These are phyloP conservation scores for Trametes maxima DNA, from an alignment of 768 basidiomycete species.

Conservation along the genomic window DNA sequence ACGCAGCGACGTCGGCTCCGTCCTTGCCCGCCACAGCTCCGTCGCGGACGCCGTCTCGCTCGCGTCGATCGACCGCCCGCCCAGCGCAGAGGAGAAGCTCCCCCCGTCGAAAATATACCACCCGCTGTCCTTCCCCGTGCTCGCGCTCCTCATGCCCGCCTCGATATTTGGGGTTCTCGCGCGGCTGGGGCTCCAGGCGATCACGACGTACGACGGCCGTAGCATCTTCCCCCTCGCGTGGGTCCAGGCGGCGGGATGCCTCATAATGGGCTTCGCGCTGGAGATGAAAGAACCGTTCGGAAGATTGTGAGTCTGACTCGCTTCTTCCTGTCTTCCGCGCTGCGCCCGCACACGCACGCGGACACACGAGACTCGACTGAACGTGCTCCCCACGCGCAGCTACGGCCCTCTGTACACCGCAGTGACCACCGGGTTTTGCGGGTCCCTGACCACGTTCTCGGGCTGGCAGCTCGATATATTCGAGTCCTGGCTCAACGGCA, in stretches of 20 bases:
- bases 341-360: slow-evolving; percentile 10
- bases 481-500: slow-evolving; percentile 77
- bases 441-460: slow-evolving; percentile 95
- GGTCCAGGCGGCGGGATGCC: slow-evolving; percentile 84
- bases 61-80: slow-evolving; percentile 45
- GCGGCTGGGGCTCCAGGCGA: slow-evolving; percentile 74
- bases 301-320: slow-evolving; percentile 79
- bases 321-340: neutral
- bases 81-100: slow-evolving; percentile 35
- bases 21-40: slow-evolving; percentile 38
- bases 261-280: slow-evolving; percentile 85
- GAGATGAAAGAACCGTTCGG: slow-evolving; percentile 73
- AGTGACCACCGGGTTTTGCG: slow-evolving; percentile 92
- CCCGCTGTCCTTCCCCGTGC: slow-evolving; percentile 63
- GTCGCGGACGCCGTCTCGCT: slow-evolving; percentile 41
- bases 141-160: slow-evolving; percentile 75
- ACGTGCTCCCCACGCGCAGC: slow-evolving; percentile 41
- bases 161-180: slow-evolving; percentile 87
- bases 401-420: slow-evolving; percentile 90
- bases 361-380: slow-evolving; percentile 4
- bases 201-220: slow-evolving; percentile 72
- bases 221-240: slow-evolving; percentile 85
- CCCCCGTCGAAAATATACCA: slow-evolving; percentile 42
- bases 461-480: slow-evolving; percentile 93
- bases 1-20: slow-evolving; percentile 35